Base-by-base conservation (phyloP, 805 yeast species). In the Kazachstania martiniae region DNA sequence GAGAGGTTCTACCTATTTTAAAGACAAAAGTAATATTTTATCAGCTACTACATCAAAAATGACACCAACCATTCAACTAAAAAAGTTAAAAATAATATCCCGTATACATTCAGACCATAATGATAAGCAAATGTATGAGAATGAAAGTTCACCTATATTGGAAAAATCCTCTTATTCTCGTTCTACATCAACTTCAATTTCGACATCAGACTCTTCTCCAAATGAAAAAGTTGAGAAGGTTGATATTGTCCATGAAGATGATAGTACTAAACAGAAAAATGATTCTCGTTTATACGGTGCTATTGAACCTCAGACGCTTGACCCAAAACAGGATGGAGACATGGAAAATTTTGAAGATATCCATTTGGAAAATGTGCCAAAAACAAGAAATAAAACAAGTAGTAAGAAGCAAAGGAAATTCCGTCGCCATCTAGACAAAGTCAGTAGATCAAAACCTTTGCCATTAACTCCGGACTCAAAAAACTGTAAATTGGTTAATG, bases 1-100 rank as follows among this genome's bases (percentile, higher is more conserved):
- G 15, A 42, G 54, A 25, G 46, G 47, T 15, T 50, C 59, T 1
- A 42, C 51, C 2, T 53, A 52, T 32, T 31, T 54, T 3, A 42
- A 38, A 22, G 47, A 42, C 23, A 35, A 37, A 9, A 36, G 33
- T 3, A 17, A 21, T 5, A 21, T 18, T 8, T 27, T 37, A 17
- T 15, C 35, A 15, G 33, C 24, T 14, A 14, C 29, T 19, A 32
- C 33, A 10, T 32, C 43, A 1, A 38, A 37, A 8, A 38, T 44
- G 18, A 44, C 53, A 1, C 47, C 58, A 1, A 47, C 48, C 4
- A 37, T 44, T 6, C 50, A 49, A 19, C 27, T 54, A 21, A 56
- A 53, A 34, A 46, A 47, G 27, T 27, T 49, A 6, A 49, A 50
- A 23, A 41, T 50, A 1, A 40, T 49, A 3, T 42, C 51, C 12